Evolutionary conservation across 2,329 filamentous ascomycete genomes (phyloP).

Genomic region (Neurospora sp.): DNA sequence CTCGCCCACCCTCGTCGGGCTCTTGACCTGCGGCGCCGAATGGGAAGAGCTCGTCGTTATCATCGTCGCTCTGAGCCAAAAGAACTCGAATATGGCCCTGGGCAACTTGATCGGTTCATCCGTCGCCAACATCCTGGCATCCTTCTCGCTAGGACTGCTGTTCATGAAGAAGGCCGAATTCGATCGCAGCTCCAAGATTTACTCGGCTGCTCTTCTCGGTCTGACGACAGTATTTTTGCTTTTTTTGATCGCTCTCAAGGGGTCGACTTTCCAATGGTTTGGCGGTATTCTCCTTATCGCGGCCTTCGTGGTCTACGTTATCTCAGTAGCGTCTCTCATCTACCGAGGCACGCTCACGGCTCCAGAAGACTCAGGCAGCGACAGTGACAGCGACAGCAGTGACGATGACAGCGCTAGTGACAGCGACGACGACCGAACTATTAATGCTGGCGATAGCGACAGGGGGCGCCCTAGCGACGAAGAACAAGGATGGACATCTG

Average conservation of each 20-base stretch:
- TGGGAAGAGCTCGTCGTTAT: conserved; percentile 46
- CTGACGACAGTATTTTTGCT: conserved; percentile 29
- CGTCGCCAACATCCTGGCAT: conserved; percentile 43
- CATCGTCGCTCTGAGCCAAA: conserved; percentile 32
- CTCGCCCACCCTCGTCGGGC: conserved; percentile 36
- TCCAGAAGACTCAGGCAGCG: conserved; percentile 33
- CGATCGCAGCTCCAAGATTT: conserved; percentile 37
- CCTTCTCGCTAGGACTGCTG: conserved; percentile 40
- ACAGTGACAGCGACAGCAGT: conserved; percentile 13
- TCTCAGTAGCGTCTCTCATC: conserved; percentile 34
- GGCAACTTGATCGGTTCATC: conserved; percentile 42
- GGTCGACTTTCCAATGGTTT: conserved; percentile 21
- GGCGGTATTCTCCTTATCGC: conserved; percentile 30
- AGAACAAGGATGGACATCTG: not conserved
- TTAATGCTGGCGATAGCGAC: conserved; percentile 11
- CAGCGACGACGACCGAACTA: conserved; percentile 8
- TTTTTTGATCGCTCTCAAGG: conserved; percentile 14
- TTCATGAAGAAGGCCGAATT: conserved; percentile 28
- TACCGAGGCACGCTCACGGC: conserved; percentile 30
- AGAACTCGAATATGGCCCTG: conserved; percentile 34
- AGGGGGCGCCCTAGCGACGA: conserved; percentile 7
- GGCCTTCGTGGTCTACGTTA: conserved; percentile 33
- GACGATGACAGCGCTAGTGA: conserved; percentile 3
- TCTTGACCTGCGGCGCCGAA: conserved; percentile 42
- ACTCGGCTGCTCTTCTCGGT: conserved; percentile 30